phyloP scores from a whole-genome alignment of 2,329 filamentous ascomycete species.

The Sporothrix variecibatus region DNA sequence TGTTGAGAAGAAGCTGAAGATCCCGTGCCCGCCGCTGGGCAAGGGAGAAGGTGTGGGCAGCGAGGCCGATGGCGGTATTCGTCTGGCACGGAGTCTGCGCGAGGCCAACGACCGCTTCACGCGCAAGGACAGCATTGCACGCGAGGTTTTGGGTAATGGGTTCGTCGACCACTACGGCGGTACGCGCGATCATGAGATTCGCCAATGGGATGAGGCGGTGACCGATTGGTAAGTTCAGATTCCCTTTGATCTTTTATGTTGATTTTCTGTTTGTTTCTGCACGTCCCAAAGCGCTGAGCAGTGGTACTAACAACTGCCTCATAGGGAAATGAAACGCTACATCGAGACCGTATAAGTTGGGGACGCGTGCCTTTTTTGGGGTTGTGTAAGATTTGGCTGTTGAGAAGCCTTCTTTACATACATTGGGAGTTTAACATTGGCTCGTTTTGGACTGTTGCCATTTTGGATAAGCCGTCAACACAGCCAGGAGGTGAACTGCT shows the following conservation, averaged over 20 bases:
- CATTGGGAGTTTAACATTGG: background rate
- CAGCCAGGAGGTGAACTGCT: background rate
- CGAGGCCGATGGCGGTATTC: constrained; percentile 66
- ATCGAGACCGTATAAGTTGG: constrained; percentile 65
- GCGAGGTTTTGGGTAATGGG: constrained; percentile 88
- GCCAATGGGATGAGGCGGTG: constrained; percentile 91
- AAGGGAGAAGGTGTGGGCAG: constrained; percentile 83
- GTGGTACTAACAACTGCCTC: background rate
- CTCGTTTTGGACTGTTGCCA: background rate
- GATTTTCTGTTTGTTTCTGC: background rate
- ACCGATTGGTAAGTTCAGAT: constrained; percentile 84
- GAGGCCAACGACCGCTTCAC: constrained; percentile 82
- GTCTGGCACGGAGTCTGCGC: constrained; percentile 80
- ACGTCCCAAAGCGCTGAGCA: background rate
- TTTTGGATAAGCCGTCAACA: background rate
- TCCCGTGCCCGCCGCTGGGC: constrained; percentile 78
- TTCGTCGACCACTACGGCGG: constrained; percentile 97
- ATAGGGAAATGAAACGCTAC: constrained; percentile 74
- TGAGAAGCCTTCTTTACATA: background rate
- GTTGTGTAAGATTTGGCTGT: background rate
- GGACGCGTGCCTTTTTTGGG: too few relatives aligned
- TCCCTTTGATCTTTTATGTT: background rate
- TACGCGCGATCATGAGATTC: constrained; percentile 86
- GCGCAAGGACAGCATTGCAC: constrained; percentile 77
- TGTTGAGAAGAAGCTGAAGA: constrained; percentile 86